Evolutionary conservation across 2,329 filamentous ascomycete genomes (phyloP), one percentile per base, ranked within the genome.

Genomic region (Neofusicoccum laricinum): DNA sequence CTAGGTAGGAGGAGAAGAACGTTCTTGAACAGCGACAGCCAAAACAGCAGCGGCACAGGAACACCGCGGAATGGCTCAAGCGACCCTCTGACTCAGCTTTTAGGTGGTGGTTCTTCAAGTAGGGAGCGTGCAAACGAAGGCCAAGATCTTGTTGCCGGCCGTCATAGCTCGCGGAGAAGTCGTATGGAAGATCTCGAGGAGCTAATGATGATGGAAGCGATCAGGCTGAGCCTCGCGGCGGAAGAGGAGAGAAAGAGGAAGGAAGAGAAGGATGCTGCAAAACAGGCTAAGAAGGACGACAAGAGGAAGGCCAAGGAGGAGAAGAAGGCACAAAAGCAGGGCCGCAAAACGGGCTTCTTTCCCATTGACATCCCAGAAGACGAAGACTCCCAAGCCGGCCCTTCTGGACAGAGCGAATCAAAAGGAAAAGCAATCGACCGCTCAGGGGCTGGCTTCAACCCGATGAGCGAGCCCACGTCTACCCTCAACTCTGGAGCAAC

Each of bases 191-290:
- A 98, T 69, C 84, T 98, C 0, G 95, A 99, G 75, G 94, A 97
- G 55, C 91, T 99, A 82, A 99, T 99, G 95, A 93, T 98, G 82
- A 92, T 95, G 84, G 95, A 99, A 76, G 95, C 95, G 0, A 96
- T 99, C 53, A 85, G 95, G 43, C 77, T 97, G 34, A 97, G 93
- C 53, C 81, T 99, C n/a, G 93, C 90, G 0, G 89, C 92, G 1
- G 95, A 99, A 75, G 94, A 98, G 71, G 94, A 98, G 46, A 86
- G 94, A n/a, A 90, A 92, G 69, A 89, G 86, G 51, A 95, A 92
- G 71, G 89, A 90, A 55, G 91, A 95, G 58, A 94, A 93, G 73
- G 91, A 92, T 65, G 84, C 85, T 0, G 85, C 84, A 30, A 97
- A 96, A 73, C 90, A 94, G 65, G 89, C 90, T 1, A 97, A 96